phyloP scores from a whole-genome alignment of 2,329 filamentous ascomycete species.

The Biscogniauxia mediterranea region DNA sequence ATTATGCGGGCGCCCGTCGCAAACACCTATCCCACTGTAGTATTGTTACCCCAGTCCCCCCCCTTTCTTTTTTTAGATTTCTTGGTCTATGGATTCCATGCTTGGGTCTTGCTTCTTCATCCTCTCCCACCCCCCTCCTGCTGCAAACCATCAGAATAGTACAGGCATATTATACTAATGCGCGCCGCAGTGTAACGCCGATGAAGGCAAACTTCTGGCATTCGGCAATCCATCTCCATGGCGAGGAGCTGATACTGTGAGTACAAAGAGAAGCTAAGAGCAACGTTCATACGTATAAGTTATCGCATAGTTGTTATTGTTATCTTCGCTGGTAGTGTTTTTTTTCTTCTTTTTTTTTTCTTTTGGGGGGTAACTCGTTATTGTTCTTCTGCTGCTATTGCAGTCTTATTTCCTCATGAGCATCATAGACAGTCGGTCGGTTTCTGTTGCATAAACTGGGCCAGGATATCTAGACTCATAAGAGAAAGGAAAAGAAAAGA shows the following conservation, averaged over 20 bases:
- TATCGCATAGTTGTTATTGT: neutral
- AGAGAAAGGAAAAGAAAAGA: neutral
- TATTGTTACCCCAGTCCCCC: neutral
- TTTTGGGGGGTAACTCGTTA: neutral
- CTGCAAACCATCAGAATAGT: too few species aligned
- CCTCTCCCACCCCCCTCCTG: neutral
- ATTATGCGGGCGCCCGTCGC: neutral
- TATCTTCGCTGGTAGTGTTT: neutral
- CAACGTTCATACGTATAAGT: neutral
- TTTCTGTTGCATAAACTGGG: neutral
- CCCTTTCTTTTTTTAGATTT: neutral
- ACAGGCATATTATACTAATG: conserved; percentile 4
- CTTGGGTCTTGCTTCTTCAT: neutral
- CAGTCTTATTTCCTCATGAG: neutral
- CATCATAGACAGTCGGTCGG: neutral
- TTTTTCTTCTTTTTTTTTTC: too few species aligned
- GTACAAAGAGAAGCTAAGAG: conserved; percentile 39
- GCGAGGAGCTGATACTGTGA: conserved; percentile 80
- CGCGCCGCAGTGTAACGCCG: conserved; percentile 70
- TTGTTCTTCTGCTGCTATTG: neutral
- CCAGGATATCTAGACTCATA: neutral
- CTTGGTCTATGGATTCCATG: too few species aligned
- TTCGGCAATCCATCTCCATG: conserved; percentile 57
- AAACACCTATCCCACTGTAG: conserved; percentile 2
- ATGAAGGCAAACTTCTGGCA: conserved; percentile 93